phyloP scores from a whole-genome alignment of 805 yeast species.

The Metschnikowia similis region DNA sequence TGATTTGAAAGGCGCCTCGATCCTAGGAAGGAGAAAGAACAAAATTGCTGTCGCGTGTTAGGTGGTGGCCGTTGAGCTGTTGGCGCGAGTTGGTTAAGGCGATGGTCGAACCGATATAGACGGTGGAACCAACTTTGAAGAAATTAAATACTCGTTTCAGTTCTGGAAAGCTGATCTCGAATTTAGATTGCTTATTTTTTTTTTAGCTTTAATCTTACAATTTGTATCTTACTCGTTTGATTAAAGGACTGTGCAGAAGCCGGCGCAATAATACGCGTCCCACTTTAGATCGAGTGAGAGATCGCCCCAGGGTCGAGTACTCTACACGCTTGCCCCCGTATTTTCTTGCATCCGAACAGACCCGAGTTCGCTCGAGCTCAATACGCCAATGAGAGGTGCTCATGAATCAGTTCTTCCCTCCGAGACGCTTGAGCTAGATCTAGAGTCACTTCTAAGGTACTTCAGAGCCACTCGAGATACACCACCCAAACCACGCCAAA shows the following conservation, averaged over 20 bases:
- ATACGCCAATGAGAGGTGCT: not conserved
- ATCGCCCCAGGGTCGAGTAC: not conserved
- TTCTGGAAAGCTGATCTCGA: not conserved
- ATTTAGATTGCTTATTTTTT: not conserved
- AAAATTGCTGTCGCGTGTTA: conserved; percentile 15
- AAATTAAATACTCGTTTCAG: not conserved
- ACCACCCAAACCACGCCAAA: not conserved
- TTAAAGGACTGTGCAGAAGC: not conserved
- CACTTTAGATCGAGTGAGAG: not conserved
- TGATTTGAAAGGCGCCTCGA: conserved; percentile 50
- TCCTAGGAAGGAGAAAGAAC: conserved; percentile 41
- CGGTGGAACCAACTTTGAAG: not conserved
- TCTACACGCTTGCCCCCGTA: not conserved
- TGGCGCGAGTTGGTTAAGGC: not conserved
- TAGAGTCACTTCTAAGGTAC: conserved; percentile 12
- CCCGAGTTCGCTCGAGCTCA: not conserved
- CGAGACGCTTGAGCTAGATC: conserved; percentile 15
- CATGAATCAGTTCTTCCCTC: conserved; percentile 1
- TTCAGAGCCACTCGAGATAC: not conserved
- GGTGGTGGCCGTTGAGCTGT: not conserved
- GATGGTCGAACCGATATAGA: not conserved
- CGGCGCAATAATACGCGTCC: not conserved
- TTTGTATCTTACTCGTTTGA: not conserved
- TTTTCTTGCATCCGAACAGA: not conserved
- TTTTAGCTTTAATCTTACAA: not conserved